Evolutionary conservation across 164 flowering plant genomes (phyloP), one percentile per base, ranked within the genome.

Genomic region (Protea cynaroides): DNA sequence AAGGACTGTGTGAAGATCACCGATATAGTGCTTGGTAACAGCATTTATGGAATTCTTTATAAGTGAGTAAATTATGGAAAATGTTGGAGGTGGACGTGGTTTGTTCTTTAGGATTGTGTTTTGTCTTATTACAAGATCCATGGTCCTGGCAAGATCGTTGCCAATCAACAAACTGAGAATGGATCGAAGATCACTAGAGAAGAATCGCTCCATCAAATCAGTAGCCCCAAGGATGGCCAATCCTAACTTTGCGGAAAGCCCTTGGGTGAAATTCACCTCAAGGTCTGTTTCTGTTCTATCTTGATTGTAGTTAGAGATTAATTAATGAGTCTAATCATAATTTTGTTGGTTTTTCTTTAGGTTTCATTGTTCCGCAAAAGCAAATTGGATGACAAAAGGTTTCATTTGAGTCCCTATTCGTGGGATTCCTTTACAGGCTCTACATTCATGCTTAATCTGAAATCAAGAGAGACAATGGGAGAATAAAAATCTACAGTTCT

Each of bases 61-160:
- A 95, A 95, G 75, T 95, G 99, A 97, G 99, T 95, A 73, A 95
- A 95, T 78, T 95, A 89, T 69, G 99, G 99, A 7, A 88, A 79
- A 59, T 96, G 99, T 1, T 95, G 99, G 99, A 66, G 97, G 34
- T 86, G 94, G 1, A 60, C 97, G 58, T 92, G 97, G 97, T 95
- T 95, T 59, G 82, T 82, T 0, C 66, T 84, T 37, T 84, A 80
- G 56, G 88, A 84, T 44, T 85, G 88, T 1, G 85, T 84, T 34
- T 57, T 84, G 40, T 80, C 84, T 17, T 84, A 84, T 58, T 84
- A 78, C 34, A 84, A 84, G 79, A 83, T 92, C 69, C 92, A 92
- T 50, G 99, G 97, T 9, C 99, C 89, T 14, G 84, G 88, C 74
- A 88, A 76, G 80, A 89, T 95, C 59, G 62, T 78, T 15, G 71